phyloP scores from a whole-genome alignment of 2,329 filamentous ascomycete species.

The Nannizziopsis arthrosporioides region DNA sequence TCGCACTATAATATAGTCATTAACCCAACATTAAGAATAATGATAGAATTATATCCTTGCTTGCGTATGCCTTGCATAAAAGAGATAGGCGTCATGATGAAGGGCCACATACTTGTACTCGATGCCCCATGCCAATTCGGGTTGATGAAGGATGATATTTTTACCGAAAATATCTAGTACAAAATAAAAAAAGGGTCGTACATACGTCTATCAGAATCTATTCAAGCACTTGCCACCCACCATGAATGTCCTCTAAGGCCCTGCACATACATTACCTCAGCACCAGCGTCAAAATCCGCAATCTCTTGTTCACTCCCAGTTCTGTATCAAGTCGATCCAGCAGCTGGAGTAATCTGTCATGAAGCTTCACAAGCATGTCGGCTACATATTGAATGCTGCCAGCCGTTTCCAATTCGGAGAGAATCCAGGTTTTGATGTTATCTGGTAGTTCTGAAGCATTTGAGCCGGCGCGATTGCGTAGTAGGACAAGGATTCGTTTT shows the following conservation, averaged over 20 bases:
- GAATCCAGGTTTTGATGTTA: constrained; percentile 7
- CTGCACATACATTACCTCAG: neutral
- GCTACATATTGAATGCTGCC: constrained; percentile 8
- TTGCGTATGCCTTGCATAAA: too few species aligned
- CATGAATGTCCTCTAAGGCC: neutral
- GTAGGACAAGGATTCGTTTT: neutral
- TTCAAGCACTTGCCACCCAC: too few species aligned
- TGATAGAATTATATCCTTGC: too few species aligned
- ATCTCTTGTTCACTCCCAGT: neutral
- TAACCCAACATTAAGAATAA: too few species aligned
- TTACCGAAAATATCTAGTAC: too few species aligned
- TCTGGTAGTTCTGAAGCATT: neutral
- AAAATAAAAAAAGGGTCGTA: too few species aligned
- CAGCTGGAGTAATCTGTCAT: constrained; percentile 1
- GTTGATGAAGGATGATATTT: too few species aligned
- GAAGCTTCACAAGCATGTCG: neutral
- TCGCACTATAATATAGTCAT: too few species aligned
- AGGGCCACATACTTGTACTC: too few species aligned
- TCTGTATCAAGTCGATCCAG: constrained; percentile 1
- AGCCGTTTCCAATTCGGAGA: constrained; percentile 6
- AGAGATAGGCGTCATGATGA: too few species aligned
- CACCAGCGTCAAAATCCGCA: neutral
- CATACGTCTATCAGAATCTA: too few species aligned
- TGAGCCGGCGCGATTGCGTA: neutral
- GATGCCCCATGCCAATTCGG: too few species aligned